Evolutionary conservation across 495 filamentous ascomycete species (phyloP), one percentile per base, ranked within the genome.

Genomic region (Jackrogersella multiformis): DNA sequence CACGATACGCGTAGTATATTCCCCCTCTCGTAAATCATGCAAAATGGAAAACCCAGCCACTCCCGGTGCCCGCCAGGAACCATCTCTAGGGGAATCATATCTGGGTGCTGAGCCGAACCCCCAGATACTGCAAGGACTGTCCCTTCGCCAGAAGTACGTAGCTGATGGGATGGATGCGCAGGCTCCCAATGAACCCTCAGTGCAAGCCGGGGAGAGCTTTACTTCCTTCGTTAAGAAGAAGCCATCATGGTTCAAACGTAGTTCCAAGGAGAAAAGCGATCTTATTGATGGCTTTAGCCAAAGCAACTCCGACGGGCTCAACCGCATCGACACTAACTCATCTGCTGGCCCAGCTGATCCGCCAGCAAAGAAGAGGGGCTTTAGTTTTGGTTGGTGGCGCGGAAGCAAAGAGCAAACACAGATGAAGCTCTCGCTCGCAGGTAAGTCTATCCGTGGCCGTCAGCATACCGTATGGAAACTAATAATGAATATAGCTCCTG

Each of bases 231-330:
- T 71, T 34, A 81, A 84, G 36, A 89, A 88, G 74, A 89, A 86
- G 36, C 82, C 85, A 66, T 85, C 84, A 1, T 92, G 89, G 89
- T 89, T 91, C 71, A 88, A 82, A 49, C 84, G 86, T 2, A 76
- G 79, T 24, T 83, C 83, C 4, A 85, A 86, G 32, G 72, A 76
- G 1, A 73, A 72, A 5, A 75, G 75, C 1, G 75, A 73, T 4
- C 52, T 73, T 8, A 45, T 65, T 0, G 56, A 60, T n/a, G 32
- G 44, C n/a, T 46, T 57, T 32, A 61, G 16, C 36, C 46, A 20
- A 13, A 51, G 7, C 23, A 59, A 39, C 8, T 48, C 63, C 28
- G 66, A 56, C 21, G 62, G 53, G 3, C 35, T 56, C n/a, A 61
- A 34, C 39, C 56, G 61, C 20, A 53, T 30, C 1, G 46, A 71